Conservation (phyloP, 805 yeast genomes). For the Barnettozyma siamensis region DNA sequence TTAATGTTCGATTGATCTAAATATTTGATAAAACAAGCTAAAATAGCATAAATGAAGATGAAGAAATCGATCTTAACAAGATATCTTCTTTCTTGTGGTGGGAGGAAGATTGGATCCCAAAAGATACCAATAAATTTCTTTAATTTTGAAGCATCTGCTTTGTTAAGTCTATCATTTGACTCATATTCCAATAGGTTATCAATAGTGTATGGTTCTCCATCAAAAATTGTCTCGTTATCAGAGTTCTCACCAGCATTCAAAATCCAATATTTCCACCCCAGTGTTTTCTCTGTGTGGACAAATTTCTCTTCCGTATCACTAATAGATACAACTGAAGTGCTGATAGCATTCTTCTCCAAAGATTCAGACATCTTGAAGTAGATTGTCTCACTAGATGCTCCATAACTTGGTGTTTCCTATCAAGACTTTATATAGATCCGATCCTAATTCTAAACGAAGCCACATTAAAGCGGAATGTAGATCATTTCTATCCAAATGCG, state of each 20-base stretch:
- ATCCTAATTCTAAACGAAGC: too few species aligned
- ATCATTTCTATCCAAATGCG: too few species aligned
- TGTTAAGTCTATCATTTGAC: constrained; percentile 1
- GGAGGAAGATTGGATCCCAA: constrained; percentile 9
- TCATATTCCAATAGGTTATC: constrained; percentile 6
- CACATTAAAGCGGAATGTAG: too few species aligned
- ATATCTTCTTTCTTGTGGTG: constrained; percentile 9
- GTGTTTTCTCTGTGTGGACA: too few species aligned
- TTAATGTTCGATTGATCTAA: constrained; percentile 52
- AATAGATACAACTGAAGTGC: too few species aligned
- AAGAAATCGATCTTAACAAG: constrained; percentile 12
- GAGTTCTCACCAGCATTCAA: not conserved
- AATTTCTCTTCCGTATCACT: too few species aligned
- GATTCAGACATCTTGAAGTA: too few species aligned
- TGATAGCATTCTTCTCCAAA: too few species aligned
- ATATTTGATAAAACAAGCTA: constrained; percentile 35
- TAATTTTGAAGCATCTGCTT: constrained; percentile 7
- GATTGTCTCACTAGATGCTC: too few species aligned
- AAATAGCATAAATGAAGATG: constrained; percentile 8
- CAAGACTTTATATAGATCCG: too few species aligned
- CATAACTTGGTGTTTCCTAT: too few species aligned
- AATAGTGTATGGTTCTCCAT: constrained; percentile 8
- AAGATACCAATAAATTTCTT: constrained; percentile 6
- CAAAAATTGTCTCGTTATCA: constrained; percentile 7
- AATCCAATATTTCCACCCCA: not conserved